A percentile compares a stretch with the other conserved stretches of the same genome.
Evolutionary conservation across 139 green algal species (phyloP).

Genomic region (Chlamydomonas applanata): DNA sequence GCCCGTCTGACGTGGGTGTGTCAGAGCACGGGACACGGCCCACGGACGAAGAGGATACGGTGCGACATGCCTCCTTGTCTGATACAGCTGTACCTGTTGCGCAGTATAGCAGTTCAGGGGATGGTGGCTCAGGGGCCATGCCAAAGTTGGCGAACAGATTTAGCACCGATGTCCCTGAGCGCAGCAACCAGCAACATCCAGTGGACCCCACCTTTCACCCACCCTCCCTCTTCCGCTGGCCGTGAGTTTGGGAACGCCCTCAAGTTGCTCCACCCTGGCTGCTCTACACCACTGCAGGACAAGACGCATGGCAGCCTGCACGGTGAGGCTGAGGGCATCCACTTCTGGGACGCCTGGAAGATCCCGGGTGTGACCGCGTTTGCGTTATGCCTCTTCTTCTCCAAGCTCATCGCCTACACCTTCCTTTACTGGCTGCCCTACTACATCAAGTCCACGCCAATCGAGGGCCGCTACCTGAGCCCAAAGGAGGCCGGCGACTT

Average conservation of each 20-base stretch:
- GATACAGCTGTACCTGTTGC: not conserved
- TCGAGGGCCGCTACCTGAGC: conserved; percentile 63
- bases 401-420: conserved; percentile 97
- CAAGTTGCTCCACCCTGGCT: too few species aligned
- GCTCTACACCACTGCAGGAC: too few species aligned
- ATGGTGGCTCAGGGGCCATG: not conserved
- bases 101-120: too few species aligned
- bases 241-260: too few species aligned
- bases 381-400: conserved; percentile 93
- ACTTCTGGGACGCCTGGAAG: conserved; percentile 77
- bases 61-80: not conserved
- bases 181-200: too few species aligned
- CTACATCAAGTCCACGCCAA: conserved; percentile 86
- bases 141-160: too few species aligned
- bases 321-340: conserved; percentile 49
- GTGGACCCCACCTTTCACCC: too few species aligned
- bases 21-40: not conserved
- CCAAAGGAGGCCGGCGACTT: conserved; percentile 66
- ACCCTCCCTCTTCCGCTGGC: too few species aligned
- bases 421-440: conserved; percentile 98
- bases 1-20: conserved; percentile 77
- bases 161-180: too few species aligned
- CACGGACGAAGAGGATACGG: not conserved
- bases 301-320: not conserved
- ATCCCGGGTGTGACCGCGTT: conserved; percentile 91